Evolutionary conservation across 1,284 basidiomycete species (phyloP).

Genomic region (Athelia psychrophila): DNA sequence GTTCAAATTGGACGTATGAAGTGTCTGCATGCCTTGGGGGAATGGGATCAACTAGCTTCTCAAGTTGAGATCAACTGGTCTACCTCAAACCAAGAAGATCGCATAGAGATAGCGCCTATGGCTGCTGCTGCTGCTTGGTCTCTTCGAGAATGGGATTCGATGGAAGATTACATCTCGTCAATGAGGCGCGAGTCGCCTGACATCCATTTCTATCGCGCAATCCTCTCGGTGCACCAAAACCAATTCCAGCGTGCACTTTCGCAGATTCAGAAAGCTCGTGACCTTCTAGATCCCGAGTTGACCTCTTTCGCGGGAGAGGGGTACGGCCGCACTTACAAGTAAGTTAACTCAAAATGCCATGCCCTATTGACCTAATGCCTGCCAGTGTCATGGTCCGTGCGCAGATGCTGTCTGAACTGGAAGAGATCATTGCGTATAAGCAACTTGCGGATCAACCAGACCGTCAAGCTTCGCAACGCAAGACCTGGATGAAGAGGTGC

Average conservation of each 20-base stretch:
- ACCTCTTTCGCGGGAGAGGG: slow-evolving; percentile 94
- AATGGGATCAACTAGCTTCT: slow-evolving; percentile 92
- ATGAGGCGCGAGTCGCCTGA: slow-evolving; percentile 96
- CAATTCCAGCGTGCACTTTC: slow-evolving; percentile 90
- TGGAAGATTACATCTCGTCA: slow-evolving; percentile 96
- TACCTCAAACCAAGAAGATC: slow-evolving; percentile 80
- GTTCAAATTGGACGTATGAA: slow-evolving; percentile 90
- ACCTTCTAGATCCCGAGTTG: slow-evolving; percentile 90
- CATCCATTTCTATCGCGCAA: slow-evolving; percentile 94
- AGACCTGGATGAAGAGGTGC: slow-evolving; percentile 94
- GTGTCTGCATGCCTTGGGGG: slow-evolving; percentile 95
- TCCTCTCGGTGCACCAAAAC: slow-evolving; percentile 93
- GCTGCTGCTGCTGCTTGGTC: slow-evolving; percentile 98
- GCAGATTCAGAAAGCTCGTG: slow-evolving; percentile 94
- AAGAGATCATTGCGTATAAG: slow-evolving; percentile 98
- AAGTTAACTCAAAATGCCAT: slow-evolving; percentile 22
- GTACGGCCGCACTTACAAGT: slow-evolving; percentile 97
- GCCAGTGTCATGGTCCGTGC: slow-evolving; percentile 91
- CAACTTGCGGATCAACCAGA: slow-evolving; percentile 93
- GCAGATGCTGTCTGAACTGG: slow-evolving; percentile 97
- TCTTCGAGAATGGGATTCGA: slow-evolving; percentile 94
- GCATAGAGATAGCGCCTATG: slow-evolving; percentile 92
- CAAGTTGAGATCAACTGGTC: slow-evolving; percentile 92
- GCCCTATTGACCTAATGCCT: slow-evolving; percentile 9
- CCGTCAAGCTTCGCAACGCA: slow-evolving; percentile 81